Evolutionary conservation across 2,329 filamentous ascomycete species (phyloP).

Genomic region (Fusarium papillatum): DNA sequence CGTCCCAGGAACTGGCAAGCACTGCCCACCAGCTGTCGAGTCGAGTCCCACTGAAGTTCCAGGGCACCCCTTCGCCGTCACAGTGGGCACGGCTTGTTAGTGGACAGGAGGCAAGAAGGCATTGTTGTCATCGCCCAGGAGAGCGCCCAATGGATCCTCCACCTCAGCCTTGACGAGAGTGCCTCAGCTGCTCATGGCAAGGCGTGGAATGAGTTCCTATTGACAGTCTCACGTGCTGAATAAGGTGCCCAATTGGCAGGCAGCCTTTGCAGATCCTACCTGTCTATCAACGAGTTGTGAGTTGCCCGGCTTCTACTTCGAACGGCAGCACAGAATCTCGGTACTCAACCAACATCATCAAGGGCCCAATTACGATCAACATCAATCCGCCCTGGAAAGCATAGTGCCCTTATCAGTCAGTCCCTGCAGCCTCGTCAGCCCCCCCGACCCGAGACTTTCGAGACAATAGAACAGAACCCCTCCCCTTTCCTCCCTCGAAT

Average conservation of each 20-base stretch:
- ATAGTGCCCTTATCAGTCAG: constrained; percentile 1
- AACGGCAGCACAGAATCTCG: neutral
- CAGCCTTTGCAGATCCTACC: neutral
- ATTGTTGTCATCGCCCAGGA: constrained; percentile 7
- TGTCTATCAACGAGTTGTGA: neutral
- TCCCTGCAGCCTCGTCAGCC: constrained; percentile 5
- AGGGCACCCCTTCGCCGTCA: neutral
- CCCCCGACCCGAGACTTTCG: neutral
- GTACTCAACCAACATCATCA: neutral
- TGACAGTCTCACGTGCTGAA: constrained; percentile 1
- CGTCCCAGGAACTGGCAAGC: neutral
- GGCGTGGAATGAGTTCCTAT: constrained; percentile 11
- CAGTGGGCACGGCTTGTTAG: neutral
- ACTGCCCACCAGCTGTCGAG: neutral
- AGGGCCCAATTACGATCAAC: neutral
- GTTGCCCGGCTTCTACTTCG: neutral
- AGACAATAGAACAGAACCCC: neutral
- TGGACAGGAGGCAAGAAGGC: neutral
- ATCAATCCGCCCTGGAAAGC: neutral
- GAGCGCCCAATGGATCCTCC: constrained; percentile 16
- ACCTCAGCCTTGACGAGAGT: neutral
- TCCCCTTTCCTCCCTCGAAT: neutral
- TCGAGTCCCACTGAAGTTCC: neutral
- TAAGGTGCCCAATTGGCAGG: neutral
- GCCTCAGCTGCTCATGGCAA: neutral